Evolutionary conservation across 176 grass and related monocot species (phyloP).

Genomic region (Luzula sylvatica): DNA sequence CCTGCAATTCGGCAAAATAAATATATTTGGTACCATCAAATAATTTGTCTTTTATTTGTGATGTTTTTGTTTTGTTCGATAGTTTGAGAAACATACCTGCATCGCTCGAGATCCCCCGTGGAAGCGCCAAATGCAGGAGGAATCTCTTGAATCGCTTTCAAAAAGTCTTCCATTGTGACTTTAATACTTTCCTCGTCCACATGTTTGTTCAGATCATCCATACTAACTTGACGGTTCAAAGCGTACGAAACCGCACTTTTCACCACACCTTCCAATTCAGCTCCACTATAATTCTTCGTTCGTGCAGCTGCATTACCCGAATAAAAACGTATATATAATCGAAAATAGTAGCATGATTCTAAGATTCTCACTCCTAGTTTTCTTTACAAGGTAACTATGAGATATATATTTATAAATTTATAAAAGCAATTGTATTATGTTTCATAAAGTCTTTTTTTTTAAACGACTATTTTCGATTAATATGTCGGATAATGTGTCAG

Average conservation of each 20-base stretch:
- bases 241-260: conserved; percentile 95
- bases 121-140: conserved; percentile 91
- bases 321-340: too few species aligned
- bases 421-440: too few species aligned
- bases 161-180: conserved; percentile 95
- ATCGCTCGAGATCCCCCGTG: conserved; percentile 88
- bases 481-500: conserved; percentile 8
- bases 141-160: conserved; percentile 87
- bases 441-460: too few species aligned
- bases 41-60: too few species aligned
- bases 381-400: too few species aligned
- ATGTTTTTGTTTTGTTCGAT: too few species aligned
- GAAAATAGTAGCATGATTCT: too few species aligned
- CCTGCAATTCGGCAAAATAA: conserved; percentile 29
- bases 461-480: too few species aligned
- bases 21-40: too few species aligned
- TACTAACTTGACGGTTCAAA: conserved; percentile 77
- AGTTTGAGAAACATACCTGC: conserved; percentile 47
- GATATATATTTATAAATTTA: too few species aligned
- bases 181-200: conserved; percentile 96
- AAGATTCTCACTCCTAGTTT: too few species aligned
- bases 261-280: conserved; percentile 95
- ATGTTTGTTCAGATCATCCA: conserved; percentile 88
- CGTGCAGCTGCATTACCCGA: conserved; percentile 58
- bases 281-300: conserved; percentile 96